phyloP scores from a whole-genome alignment of 306 rosid species.

The Dryas octopetala region DNA sequence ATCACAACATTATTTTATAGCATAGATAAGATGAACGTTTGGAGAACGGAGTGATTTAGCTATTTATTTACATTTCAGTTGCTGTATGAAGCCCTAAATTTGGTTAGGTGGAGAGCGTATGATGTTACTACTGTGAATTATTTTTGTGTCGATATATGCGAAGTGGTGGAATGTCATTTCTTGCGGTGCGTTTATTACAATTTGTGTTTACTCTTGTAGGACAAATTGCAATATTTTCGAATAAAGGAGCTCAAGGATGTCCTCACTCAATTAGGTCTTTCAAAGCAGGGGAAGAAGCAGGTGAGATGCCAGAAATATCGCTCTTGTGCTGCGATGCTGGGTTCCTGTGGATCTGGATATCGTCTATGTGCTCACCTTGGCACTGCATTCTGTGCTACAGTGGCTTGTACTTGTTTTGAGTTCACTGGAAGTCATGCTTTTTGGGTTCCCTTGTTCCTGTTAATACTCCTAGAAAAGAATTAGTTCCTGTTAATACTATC shows the following conservation, averaged over 20 bases:
- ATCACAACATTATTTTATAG: neutral
- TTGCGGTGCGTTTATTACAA: slow-evolving; percentile 12
- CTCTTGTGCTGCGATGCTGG: slow-evolving; percentile 22
- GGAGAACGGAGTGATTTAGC: neutral
- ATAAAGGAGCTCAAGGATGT: slow-evolving; percentile 93
- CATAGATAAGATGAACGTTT: neutral
- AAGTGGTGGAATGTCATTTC: neutral
- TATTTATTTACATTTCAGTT: neutral
- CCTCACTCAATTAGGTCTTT: slow-evolving; percentile 78
- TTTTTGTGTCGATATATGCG: neutral
- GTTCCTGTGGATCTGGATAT: slow-evolving; percentile 4
- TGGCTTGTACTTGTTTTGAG: neutral
- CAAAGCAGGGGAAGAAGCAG: slow-evolving; percentile 99
- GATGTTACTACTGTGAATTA: neutral
- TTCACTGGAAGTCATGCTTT: neutral
- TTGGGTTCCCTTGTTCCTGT: neutral
- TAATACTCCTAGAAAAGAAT: neutral
- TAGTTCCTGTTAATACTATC: neutral
- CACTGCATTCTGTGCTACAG: slow-evolving; percentile 2
- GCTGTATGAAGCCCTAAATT: neutral
- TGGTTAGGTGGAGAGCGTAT: neutral
- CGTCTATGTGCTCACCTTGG: slow-evolving; percentile 2
- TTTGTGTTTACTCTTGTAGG: slow-evolving; percentile 45
- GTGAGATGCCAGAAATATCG: slow-evolving; percentile 42
- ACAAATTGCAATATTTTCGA: slow-evolving; percentile 75